phyloP scores from a whole-genome alignment of 192 early-diverging fungal genomes.

The Chytriomyces sp. region DNA sequence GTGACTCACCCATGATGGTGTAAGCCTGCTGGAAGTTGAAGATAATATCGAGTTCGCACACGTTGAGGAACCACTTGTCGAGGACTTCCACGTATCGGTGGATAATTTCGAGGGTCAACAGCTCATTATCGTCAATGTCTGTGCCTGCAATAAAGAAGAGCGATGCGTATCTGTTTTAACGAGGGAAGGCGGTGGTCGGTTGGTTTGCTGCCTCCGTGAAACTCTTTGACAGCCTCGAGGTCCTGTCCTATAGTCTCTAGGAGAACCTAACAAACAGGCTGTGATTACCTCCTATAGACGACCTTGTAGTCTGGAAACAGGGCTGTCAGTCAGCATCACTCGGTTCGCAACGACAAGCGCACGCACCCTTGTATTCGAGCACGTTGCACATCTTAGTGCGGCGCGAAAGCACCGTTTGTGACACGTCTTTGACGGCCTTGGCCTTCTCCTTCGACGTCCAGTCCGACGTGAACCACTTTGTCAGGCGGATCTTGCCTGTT shows the following conservation, averaged over 20 bases:
- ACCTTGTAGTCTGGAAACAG: slow-evolving; percentile 69
- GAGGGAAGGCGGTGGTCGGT: background rate
- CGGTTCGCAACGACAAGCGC: background rate
- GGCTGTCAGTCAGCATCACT: background rate
- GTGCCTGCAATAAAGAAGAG: slow-evolving; percentile 97
- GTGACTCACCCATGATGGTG: slow-evolving; percentile 46
- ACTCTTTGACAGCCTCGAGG: background rate
- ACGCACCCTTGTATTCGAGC: slow-evolving; percentile 86
- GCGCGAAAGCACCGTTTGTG: slow-evolving; percentile 82
- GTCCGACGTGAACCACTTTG: slow-evolving; percentile 62
- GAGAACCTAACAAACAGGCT: background rate
- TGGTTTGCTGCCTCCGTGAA: background rate
- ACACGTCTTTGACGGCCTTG: slow-evolving; percentile 93
- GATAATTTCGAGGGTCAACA: slow-evolving; percentile 91
- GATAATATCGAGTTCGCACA: slow-evolving; percentile 95
- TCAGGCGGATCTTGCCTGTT: slow-evolving; percentile 54
- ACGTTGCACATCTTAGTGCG: slow-evolving; percentile 98
- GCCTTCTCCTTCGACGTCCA: slow-evolving; percentile 84
- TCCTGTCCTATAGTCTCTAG: background rate
- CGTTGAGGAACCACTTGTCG: slow-evolving; percentile 97
- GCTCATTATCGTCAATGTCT: slow-evolving; percentile 90
- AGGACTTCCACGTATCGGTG: slow-evolving; percentile 98
- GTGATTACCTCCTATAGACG: slow-evolving; percentile 65
- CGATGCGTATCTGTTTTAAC: slow-evolving; percentile 79
- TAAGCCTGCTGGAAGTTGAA: slow-evolving; percentile 92